These are phyloP conservation scores for Suaeda aralocaspica DNA, from an alignment of 148 eudicot species.

Conservation along the genomic window DNA sequence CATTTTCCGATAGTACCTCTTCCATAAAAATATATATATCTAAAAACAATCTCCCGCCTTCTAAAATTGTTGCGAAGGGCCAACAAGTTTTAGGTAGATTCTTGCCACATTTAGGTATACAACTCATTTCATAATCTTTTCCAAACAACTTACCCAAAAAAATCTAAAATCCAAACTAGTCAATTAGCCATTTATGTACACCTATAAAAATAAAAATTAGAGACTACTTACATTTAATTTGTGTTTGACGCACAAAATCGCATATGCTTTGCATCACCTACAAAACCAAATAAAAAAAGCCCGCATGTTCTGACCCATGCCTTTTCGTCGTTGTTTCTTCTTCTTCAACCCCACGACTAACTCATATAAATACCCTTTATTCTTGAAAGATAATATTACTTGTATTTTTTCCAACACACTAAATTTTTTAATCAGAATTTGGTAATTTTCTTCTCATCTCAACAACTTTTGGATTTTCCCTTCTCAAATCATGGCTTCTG, in stretches of 20 bases:
- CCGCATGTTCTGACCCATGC: conserved; percentile 8
- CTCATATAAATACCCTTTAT: background rate
- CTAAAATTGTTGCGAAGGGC: no score
- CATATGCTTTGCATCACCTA: conserved; percentile 6
- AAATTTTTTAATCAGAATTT: no score
- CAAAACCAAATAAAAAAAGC: background rate
- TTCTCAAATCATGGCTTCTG: conserved; percentile 47
- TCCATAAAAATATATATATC: no score
- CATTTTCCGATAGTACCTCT: no score
- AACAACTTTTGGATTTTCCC: background rate
- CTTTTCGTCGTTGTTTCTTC: conserved; percentile 9
- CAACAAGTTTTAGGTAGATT: background rate
- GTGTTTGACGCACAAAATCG: background rate
- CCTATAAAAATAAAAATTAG: no score
- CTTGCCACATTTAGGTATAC: background rate
- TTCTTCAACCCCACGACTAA: background rate
- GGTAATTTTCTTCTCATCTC: no score
- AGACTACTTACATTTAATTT: background rate
- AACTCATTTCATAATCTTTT: background rate
- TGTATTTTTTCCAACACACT: background rate
- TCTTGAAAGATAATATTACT: background rate
- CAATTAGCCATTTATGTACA: no score
- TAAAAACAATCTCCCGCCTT: no score
- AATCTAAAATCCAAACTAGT: no score
- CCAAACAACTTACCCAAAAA: background rate